Evolutionary conservation across 2,329 filamentous ascomycete species (phyloP), one percentile per base, ranked within the genome.

Genomic region (Aurifilum marmelostoma): DNA sequence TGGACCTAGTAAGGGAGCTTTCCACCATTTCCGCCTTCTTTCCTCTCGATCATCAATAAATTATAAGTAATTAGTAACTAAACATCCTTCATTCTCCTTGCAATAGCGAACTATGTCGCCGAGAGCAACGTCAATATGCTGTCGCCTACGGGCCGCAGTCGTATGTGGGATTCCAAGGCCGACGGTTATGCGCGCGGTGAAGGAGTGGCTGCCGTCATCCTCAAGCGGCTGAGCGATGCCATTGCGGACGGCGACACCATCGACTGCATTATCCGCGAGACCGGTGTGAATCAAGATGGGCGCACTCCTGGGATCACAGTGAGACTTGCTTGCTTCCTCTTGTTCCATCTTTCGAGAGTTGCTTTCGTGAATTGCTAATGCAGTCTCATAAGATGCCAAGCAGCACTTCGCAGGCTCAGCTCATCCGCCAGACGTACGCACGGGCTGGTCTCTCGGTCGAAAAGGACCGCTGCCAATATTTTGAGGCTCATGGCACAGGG

Each of bases 111-210:
- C 34, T 79, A 77, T 72, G 74, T 80, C 16, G 75, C 74, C 14
- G 78, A 78, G 69, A 77, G 76, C n/a, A 79, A 79, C 29, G 71
- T 81, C 8, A 75, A 77, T 52, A 81, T 82, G 75, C 72, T 83
- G 0, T 80, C 79, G n/a, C 78, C 79, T 2, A 74, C 77, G 1
- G 79, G 80, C 0, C 76, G 75, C 58, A 81, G 76, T 32, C 77
- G 78, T n/a, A 80, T 79, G 72, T 86, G 82, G 75, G 84, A 86
- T 69, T 73, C 75, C 0, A 73, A 74, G 7, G 85, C 83, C 0
- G 79, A 85, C 67, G 86, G 85, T 0, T 88, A 87, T 71, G 83
- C 80, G 77, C 84, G 69, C 84, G 85, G 0, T 87, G 85, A 88
- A 70, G 85, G 85, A 2, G 72, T 83, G 12, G 82, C 78, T 0